phyloP scores from a whole-genome alignment of 176 grass and related monocot genomes.

The Panicum miliaceum region DNA sequence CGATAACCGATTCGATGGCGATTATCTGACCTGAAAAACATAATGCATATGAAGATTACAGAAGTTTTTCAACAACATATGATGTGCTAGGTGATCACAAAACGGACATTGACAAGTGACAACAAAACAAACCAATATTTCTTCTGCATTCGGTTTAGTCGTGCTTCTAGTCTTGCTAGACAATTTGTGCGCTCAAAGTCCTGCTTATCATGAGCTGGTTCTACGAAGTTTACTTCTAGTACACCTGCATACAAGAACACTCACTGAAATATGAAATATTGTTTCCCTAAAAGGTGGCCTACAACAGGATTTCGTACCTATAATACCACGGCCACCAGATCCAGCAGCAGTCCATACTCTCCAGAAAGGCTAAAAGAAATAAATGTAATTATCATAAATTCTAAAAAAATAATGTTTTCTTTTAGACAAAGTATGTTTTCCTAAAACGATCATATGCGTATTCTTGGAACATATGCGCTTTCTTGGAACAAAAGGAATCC shows the following conservation, averaged over 20 bases:
- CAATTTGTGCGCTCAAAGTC: conserved; percentile 93
- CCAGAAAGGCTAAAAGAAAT: conserved; percentile 91
- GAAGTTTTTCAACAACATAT: background rate
- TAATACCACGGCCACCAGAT: conserved; percentile 85
- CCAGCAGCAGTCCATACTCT: conserved; percentile 87
- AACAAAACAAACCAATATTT: conserved; percentile 79
- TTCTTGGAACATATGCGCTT: background rate
- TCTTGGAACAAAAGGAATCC: background rate
- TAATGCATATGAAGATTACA: conserved; percentile 20
- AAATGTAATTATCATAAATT: conserved; percentile 35
- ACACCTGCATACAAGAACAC: conserved; percentile 61
- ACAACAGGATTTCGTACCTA: conserved; percentile 55
- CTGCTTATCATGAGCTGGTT: conserved; percentile 97
- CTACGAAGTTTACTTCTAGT: conserved; percentile 89
- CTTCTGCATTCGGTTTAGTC: conserved; percentile 81
- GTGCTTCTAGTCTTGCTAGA: conserved; percentile 77
- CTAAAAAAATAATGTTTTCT: background rate
- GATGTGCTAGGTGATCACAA: background rate
- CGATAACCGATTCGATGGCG: conserved; percentile 73
- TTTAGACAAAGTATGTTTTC: conserved; percentile 7
- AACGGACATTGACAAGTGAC: conserved; percentile 4
- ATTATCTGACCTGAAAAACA: conserved; percentile 59
- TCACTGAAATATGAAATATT: conserved; percentile 1
- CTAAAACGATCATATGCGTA: background rate
- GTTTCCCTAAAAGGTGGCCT: background rate